These are phyloP conservation scores for Aspergillus sergii DNA, from an alignment of 2,329 filamentous ascomycete species.

Conservation along the genomic window DNA sequence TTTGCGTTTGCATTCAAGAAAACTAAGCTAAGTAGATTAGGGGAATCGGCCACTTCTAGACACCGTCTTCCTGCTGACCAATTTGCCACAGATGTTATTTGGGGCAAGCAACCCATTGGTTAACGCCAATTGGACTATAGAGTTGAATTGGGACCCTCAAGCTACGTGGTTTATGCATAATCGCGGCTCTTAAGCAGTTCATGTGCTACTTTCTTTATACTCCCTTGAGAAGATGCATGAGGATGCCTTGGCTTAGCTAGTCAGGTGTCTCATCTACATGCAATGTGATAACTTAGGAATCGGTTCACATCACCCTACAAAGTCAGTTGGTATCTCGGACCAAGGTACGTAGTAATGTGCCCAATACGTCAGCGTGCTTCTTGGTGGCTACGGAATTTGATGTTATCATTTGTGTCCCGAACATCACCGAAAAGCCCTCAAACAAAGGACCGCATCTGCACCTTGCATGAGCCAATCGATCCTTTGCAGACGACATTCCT, in stretches of 20 bases:
- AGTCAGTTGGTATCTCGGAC: background rate
- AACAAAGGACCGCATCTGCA: background rate
- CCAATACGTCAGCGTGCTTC: background rate
- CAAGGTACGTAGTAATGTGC: background rate
- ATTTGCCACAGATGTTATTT: background rate
- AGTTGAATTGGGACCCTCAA: background rate
- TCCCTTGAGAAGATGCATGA: background rate
- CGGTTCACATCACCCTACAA: background rate
- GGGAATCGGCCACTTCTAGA: background rate
- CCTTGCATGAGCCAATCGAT: background rate
- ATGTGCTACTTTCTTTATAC: background rate
- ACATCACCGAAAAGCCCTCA: background rate
- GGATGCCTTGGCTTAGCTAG: background rate
- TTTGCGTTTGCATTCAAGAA: background rate
- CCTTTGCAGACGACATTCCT: background rate
- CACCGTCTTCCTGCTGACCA: background rate
- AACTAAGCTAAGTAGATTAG: background rate
- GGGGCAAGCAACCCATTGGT: background rate
- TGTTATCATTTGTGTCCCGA: background rate
- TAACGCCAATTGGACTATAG: background rate
- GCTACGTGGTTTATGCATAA: background rate
- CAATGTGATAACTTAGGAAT: background rate
- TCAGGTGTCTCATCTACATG: background rate
- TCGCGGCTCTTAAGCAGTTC: background rate
- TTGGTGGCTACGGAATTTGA: background rate